Percentiles rank a stretch among this genome's conserved stretches.
phyloP scores from a whole-genome alignment of 208 protist genomes.

The Leishmania amazonensis region DNA sequence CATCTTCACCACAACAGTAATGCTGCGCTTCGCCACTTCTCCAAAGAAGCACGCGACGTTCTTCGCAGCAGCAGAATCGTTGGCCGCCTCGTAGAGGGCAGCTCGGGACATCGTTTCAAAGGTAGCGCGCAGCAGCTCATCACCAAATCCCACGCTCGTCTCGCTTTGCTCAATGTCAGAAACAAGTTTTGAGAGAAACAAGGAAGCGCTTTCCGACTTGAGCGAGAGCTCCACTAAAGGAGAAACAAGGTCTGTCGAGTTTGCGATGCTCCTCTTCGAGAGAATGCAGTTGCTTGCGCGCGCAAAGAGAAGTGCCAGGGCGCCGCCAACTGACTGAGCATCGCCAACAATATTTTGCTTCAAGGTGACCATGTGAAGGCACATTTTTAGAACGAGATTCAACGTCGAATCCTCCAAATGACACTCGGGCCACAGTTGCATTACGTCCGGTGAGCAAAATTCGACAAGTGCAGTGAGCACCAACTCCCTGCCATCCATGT shows the following conservation, averaged over 20 bases:
- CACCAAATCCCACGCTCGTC: conserved; percentile 20
- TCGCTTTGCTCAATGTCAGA: conserved; percentile 77
- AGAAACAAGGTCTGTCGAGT: conserved; percentile 61
- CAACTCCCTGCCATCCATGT: conserved; percentile 87
- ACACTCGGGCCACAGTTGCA: conserved; percentile 55
- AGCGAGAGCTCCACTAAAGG: conserved; percentile 78
- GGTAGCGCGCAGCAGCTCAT: conserved; percentile 50
- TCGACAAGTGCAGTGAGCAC: conserved; percentile 83
- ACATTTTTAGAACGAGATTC: conserved; percentile 67
- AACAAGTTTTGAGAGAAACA: conserved; percentile 81
- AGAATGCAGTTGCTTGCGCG: conserved; percentile 58
- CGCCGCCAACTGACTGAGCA: conserved; percentile 72
- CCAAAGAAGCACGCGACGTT: conserved; percentile 80
- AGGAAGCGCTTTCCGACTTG: conserved; percentile 68
- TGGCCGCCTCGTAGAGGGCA: conserved; percentile 60
- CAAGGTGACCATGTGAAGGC: conserved; percentile 85
- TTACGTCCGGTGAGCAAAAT: conserved; percentile 64
- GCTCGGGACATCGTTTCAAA: conserved; percentile 70
- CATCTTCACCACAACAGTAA: conserved; percentile 79
- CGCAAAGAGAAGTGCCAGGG: conserved; percentile 68
- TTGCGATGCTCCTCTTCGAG: conserved; percentile 37
- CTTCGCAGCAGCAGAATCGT: conserved; percentile 58
- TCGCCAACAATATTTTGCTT: conserved; percentile 81
- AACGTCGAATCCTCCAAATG: conserved; percentile 65
- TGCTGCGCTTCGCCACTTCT: conserved; percentile 75